Evolutionary conservation across 169 alveolate species (phyloP), one percentile per base, ranked within the genome.

Genomic region (Eimeria zaria): DNA sequence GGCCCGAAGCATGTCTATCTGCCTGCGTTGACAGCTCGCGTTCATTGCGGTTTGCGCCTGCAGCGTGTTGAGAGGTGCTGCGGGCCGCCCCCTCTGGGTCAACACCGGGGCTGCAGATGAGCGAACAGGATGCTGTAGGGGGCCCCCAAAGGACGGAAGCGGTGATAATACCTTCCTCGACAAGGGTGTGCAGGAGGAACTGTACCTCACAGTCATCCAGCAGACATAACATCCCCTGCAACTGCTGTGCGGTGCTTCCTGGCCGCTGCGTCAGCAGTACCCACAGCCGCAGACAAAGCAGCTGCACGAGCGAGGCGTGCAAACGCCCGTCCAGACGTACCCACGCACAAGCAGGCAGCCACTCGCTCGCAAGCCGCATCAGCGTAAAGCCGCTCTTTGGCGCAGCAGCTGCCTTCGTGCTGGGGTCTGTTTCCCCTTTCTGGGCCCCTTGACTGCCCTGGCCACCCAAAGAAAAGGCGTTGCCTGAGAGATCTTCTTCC

Each of bases 271-370:
- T 39, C 44, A 91, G 91, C 74, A 91, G 91, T 33, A 44, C 3
- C 96, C 96, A 91, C 33, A 67, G 55, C 53, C 91, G 51, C 36
- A 91, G 91, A 4, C 69, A 44, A 46, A 91, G 91, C 67, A 91
- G 84, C 84, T 91, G 96, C 58, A 91, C 91, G 14, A 91, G 85
- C 18, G 91, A 78, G 8, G 58, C 83, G 69, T 91, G 90, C 69
- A 91, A 58, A 8, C 96, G 96, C n/a, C 96, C 96, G 30, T 91
- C 96, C n/a, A 91, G 84, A 3, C 96, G 96, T 67, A 91, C 51
- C 96, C 96, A 91, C 5, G 96, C 91, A 46, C 83, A 81, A 30
- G 89, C 91, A 8, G 91, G 84, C 44, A 55, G 67, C 64, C 83
- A 33, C 9, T 76, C 91, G 2, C 16, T 14, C 41, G 71, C 36